These are phyloP conservation scores for Verticillium longisporum DNA, from an alignment of 2,329 filamentous ascomycete genomes.

Conservation along the genomic window DNA sequence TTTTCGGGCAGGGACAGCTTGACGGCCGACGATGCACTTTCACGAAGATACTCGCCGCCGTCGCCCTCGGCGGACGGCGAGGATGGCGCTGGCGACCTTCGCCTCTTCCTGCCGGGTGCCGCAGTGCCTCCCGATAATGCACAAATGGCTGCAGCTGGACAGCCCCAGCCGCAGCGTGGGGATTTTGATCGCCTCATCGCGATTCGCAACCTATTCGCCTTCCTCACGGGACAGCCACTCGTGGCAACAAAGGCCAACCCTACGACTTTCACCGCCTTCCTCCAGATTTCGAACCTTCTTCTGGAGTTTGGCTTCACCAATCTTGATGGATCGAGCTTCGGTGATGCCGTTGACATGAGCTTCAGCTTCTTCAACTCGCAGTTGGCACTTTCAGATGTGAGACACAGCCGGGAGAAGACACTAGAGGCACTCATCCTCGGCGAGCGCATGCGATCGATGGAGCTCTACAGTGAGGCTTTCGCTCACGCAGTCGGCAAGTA, in stretches of 20 bases:
- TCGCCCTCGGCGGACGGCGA: slow-evolving; percentile 25
- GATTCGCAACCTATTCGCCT: slow-evolving; percentile 59
- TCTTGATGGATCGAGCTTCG: slow-evolving; percentile 51
- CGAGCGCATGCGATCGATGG: slow-evolving; percentile 74
- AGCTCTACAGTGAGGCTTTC: slow-evolving; percentile 86
- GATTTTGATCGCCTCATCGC: slow-evolving; percentile 51
- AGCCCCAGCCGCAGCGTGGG: slow-evolving; percentile 16
- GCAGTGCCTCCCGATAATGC: slow-evolving; percentile 29
- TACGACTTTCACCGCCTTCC: slow-evolving; percentile 46
- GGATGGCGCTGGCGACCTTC: slow-evolving; percentile 33
- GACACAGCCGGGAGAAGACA: slow-evolving; percentile 78
- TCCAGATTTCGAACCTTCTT: slow-evolving; percentile 46
- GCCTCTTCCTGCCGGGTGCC: slow-evolving; percentile 43
- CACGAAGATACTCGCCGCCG: slow-evolving; percentile 26
- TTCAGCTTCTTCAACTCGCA: slow-evolving; percentile 74
- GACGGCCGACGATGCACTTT: slow-evolving; percentile 38
- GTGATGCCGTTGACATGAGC: slow-evolving; percentile 53
- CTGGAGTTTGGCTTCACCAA: slow-evolving; percentile 52
- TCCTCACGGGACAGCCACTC: slow-evolving; percentile 56
- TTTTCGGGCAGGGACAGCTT: slow-evolving; percentile 42
- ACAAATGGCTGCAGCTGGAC: slow-evolving; percentile 25
- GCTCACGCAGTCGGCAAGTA: slow-evolving; percentile 87
- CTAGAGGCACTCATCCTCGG: slow-evolving; percentile 84
- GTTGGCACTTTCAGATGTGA: slow-evolving; percentile 69
- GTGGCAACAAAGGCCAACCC: slow-evolving; percentile 49